Evolutionary conservation across 768 basidiomycete species (phyloP), one percentile per base, ranked within the genome.

Genomic region (Russula ochroleuca): DNA sequence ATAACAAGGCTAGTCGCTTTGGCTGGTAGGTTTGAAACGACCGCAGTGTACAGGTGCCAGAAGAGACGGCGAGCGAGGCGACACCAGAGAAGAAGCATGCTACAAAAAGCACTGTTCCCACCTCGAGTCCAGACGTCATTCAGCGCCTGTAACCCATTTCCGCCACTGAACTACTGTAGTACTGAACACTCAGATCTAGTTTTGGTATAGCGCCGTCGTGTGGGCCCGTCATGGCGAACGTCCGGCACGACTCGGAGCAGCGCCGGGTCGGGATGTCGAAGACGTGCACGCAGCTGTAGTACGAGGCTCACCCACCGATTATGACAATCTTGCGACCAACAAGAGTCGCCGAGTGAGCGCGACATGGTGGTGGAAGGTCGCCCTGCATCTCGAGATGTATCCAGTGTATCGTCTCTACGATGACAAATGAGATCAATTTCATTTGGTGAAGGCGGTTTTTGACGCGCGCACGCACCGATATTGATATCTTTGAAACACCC

Each of bases 331-430:
- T 87, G 28, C 84, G 82, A 69, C 92, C 90, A 56, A 92, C 86
- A 9, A 90, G 80, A 0, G 92, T 94, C 2, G 90, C 88, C 1
- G 90, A 91, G 71, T 97, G 94, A 5, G 93, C 94, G 25, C 94
- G 83, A 52, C 89, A 89, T 0, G 90, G 90, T 1, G 89, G 88
- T 0, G 94, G 90, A 5, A 84, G 72, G 2, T 91, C 87, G n/a
- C 94, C 94, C 3, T 80, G 68, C 21, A 85, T 86, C 17, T 89
- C 84, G 0, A 91, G 86, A 65, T 86, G 85, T 1, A 84, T 82
- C 94, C 94, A 96, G 72, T 89, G 85, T 83, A 95, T 89, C 25
- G 90, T 92, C 73, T 94, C 92, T 92, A 65, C n/a, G 10, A 2
- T 53, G 55, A 62, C 14, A 35, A 28, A 3, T 48, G 57, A 41